phyloP scores from a whole-genome alignment of 2,329 filamentous ascomycete genomes.

The Fonsecaea multimorphosa region DNA sequence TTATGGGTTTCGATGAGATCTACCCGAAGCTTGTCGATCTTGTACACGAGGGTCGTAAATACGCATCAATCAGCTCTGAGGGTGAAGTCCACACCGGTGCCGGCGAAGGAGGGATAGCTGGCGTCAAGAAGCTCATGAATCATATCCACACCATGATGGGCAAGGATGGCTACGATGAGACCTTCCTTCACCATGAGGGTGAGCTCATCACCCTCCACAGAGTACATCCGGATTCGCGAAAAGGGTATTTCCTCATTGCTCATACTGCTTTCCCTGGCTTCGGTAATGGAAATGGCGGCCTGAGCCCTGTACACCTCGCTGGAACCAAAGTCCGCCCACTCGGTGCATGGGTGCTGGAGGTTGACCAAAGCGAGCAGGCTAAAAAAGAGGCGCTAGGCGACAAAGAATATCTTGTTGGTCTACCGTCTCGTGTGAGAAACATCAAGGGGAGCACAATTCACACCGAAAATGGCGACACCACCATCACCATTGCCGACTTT shows the following conservation, averaged over 20 bases:
- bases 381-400: constrained; percentile 71
- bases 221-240: constrained; percentile 88
- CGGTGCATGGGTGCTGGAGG: constrained; percentile 90
- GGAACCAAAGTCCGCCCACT: constrained; percentile 86
- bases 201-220: constrained; percentile 97
- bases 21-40: constrained; percentile 93
- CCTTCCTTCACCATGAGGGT: constrained; percentile 93
- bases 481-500: constrained; percentile 77
- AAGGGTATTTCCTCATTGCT: constrained; percentile 93
- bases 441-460: constrained; percentile 76
- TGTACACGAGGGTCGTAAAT: constrained; percentile 84
- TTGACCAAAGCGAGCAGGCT: constrained; percentile 75
- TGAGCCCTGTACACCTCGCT: constrained; percentile 77
- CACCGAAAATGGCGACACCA: constrained; percentile 72
- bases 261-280: constrained; percentile 95
- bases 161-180: constrained; percentile 90
- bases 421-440: constrained; percentile 81
- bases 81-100: constrained; percentile 67
- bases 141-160: constrained; percentile 96
- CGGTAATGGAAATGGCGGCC: constrained; percentile 79
- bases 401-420: constrained; percentile 73
- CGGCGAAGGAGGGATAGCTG: constrained; percentile 83
- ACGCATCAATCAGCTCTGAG: constrained; percentile 76
- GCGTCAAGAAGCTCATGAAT: constrained; percentile 90
- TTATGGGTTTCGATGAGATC: constrained; percentile 97